Evolutionary conservation across 257 asterid species (phyloP), one percentile per base, ranked within the genome.

Genomic region (Solanum appendiculatum): DNA sequence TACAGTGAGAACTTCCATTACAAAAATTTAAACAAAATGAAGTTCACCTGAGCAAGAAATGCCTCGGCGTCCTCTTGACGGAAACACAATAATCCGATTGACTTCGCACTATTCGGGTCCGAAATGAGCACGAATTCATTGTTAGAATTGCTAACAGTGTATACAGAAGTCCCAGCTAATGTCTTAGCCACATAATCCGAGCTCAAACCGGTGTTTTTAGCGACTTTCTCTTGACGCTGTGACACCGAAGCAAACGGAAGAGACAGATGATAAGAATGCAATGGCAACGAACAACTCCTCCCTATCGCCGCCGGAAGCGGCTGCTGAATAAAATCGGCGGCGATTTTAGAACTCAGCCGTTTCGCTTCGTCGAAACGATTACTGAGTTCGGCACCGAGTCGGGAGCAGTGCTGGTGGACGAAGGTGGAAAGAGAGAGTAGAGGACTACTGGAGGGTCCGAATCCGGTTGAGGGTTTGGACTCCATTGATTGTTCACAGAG

Each of bases 11-110:
- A n/a, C n/a, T n/a, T n/a, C n/a, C n/a, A n/a, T n/a, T n/a, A n/a
- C n/a, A n/a, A n/a, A n/a, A n/a, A n/a, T n/a, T n/a, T n/a, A n/a
- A n/a, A 15, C 6, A 11, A 33, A 34, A 3, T 58, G 85, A 39
- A 34, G n/a, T 9, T 60, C 10, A 95, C 99, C 99, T 97, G 98
- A 69, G 99, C 97, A 21, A 96, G 98, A 89, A 94, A 97, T 83
- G 98, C 91, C 66, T 97, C 97, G 72, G 99, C 99, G 33, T 97
- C 99, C 88, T 97, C 98, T 60, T 89, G 91, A 64, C 99, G 99
- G 72, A 97, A 97, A 84, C 99, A 95, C 82, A 97, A 95, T 90
- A 97, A 91, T 16, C 99, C 99, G 72, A 97, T 97, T 64, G 99
- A 95, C 92, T 96, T 97, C 34, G 88, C 90, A 23, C 96, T 93